These are phyloP conservation scores for Nidularia pulvinata DNA, from an alignment of 768 basidiomycete species.

Conservation along the genomic window DNA sequence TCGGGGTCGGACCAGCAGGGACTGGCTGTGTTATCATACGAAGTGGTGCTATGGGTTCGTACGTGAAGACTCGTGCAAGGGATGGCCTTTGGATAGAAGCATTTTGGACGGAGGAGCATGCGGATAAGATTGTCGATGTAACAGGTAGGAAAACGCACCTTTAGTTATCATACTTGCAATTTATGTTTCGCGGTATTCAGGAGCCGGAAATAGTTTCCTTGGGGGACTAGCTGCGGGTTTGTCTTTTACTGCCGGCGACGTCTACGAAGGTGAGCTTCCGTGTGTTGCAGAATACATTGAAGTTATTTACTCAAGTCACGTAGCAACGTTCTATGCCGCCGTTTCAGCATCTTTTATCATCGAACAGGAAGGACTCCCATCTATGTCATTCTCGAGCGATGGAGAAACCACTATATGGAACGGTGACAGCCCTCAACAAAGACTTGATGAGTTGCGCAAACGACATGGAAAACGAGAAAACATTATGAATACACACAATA, in stretches of 20 bases:
- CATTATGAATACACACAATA: slow-evolving; percentile 30
- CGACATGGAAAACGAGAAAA: slow-evolving; percentile 29
- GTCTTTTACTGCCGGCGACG: slow-evolving; percentile 47
- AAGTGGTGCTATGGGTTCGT: slow-evolving; percentile 73
- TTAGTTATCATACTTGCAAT: slow-evolving; percentile 4
- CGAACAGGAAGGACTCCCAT: slow-evolving; percentile 80
- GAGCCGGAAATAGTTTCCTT: slow-evolving; percentile 90
- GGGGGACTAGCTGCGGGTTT: slow-evolving; percentile 84
- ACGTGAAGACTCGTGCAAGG: slow-evolving; percentile 41
- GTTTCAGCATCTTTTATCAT: slow-evolving; percentile 84
- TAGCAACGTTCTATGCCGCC: slow-evolving; percentile 73
- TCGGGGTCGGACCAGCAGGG: slow-evolving; percentile 51
- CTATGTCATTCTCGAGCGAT: slow-evolving; percentile 27
- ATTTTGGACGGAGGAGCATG: slow-evolving; percentile 57
- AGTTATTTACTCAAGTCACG: slow-evolving; percentile 2
- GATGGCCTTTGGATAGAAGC: slow-evolving; percentile 67
- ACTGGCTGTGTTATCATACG: slow-evolving; percentile 72
- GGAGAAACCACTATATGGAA: slow-evolving; percentile 58
- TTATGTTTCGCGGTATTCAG: slow-evolving; percentile 29
- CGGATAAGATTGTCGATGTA: slow-evolving; percentile 69
- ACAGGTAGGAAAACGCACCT: slow-evolving; percentile 51
- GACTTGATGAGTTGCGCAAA: slow-evolving; percentile 52
- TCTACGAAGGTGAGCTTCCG: slow-evolving; percentile 57
- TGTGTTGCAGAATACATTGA: background rate
- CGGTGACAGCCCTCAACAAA: slow-evolving; percentile 56